Evolutionary conservation across 83 land plant species (phyloP), one percentile per base, ranked within the genome.

Genomic region (Diphasiastrum complanatum): DNA sequence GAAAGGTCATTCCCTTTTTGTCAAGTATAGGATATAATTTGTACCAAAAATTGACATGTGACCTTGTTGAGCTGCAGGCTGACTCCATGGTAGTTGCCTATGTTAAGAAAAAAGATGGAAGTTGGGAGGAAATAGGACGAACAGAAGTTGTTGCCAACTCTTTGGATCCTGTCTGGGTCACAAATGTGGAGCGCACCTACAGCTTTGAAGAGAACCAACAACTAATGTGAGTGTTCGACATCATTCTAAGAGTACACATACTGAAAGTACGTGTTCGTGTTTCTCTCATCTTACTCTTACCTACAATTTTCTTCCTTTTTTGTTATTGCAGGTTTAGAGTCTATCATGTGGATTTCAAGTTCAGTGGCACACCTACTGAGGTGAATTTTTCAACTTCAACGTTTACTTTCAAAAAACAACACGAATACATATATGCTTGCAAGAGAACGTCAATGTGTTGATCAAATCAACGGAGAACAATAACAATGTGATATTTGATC

Each of bases 91-190:
- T 77, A 31, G 89, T 90, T 73, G 50, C 78, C n/a, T 83, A 73
- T 60, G 47, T 64, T 24, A 79, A 75, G 68, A 68, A 59, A 63
- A 72, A 49, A 62, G 84, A 90, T 78, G 96, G 92, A 47, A 49
- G 64, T 33, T 67, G 83, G 51, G 79, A 76, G 65, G 97, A 91
- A 51, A 70, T 87, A 45, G 83, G 85, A 6, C 90, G 97, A n/a
- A 87, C 96, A 35, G 97, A 91, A 91, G 87, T 88, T 25, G 60
- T 87, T 3, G 60, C 73, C 16, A 91, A 87, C 72, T 78, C 91
- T 24, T 51, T 88, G 22, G 74, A 76, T 63, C 96, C 96, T 38
- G 29, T 34, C 46, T 91, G 97, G 97, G 69, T 85, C 23, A 73
- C 49, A 16, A 82, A 85, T 41, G 36, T 54, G 66, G 62, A 16